Evolutionary conservation across 192 early-diverging fungal species (phyloP), one percentile per base, ranked within the genome.

Genomic region (Coemansia sp.): DNA sequence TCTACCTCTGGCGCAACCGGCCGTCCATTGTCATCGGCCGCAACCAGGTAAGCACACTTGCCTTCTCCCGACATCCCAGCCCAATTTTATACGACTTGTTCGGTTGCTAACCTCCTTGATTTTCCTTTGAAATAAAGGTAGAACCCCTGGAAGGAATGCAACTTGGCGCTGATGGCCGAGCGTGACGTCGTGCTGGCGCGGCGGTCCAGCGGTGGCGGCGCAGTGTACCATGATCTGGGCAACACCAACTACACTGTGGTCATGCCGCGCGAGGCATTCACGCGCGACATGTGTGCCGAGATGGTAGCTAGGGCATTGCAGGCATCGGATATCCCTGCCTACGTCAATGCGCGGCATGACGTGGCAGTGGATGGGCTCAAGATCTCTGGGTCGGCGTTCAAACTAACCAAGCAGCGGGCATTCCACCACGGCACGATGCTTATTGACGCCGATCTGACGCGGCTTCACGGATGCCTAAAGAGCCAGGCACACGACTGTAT

Each of bases 341-440:
- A 84, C 35, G 93, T 96, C 19, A 98, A 91, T 62, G 88, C 89
- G 26, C 86, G 97, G 16, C 90, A 96, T 70, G 98, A 99, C 72
- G 91, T 99, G 71, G 89, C 90, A 2, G 87, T 98, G 3, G 89
- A 93, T 47, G 88, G 76, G 3, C 84, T 85, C 65, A 99, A 99
- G 85, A 77, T 96, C 28, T 96, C 96, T 33, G 98, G 98, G 38
- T 93, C 91, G 55, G 98, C 98, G 5, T 99, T 92, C 87, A 95
- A 96, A 65, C 74, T 99, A 58, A 94, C 92, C 59, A 89, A 86
- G 63, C 62, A 75, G 7, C 75, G 92, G 60, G 92, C 96, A 3
- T 97, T 96, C 72, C 96, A 97, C 74, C 98, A 99, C 75, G 98
- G 98, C 49, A 99, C 98, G 6, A 97, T 99, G 98, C 80, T 99